Evolutionary conservation across 768 basidiomycete species (phyloP).

Genomic region (Floccularia luteovirens): DNA sequence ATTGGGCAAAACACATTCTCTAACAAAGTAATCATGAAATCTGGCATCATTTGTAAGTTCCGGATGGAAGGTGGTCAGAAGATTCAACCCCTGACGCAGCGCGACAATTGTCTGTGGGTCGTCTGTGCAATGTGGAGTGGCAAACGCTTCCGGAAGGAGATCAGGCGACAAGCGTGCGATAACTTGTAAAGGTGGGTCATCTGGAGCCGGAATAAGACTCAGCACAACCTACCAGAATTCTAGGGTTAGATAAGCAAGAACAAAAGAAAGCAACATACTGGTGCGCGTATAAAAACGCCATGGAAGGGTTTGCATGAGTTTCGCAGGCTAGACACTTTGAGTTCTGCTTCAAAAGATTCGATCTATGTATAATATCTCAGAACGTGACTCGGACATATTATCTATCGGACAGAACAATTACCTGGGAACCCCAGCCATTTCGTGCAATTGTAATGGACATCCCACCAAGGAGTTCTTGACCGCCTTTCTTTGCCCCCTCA

Average conservation of each 20-base stretch:
- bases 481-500: slow-evolving; percentile 75
- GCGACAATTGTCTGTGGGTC: slow-evolving; percentile 75
- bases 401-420: slow-evolving; percentile 22
- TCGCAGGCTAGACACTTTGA: slow-evolving; percentile 57
- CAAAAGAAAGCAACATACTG: slow-evolving; percentile 36
- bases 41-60: slow-evolving; percentile 83
- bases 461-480: slow-evolving; percentile 80
- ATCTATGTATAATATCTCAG: slow-evolving; percentile 36
- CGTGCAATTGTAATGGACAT: slow-evolving; percentile 74
- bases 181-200: slow-evolving; percentile 56
- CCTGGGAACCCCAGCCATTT: slow-evolving; percentile 95
- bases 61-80: slow-evolving; percentile 92
- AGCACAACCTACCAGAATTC: slow-evolving; percentile 49
- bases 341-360: slow-evolving; percentile 83
- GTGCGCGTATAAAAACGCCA: slow-evolving; percentile 92
- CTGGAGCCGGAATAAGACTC: slow-evolving; percentile 32
- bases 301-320: slow-evolving; percentile 58
- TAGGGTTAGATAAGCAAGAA: slow-evolving; percentile 1
- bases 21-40: slow-evolving; percentile 89
- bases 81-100: slow-evolving; percentile 72
- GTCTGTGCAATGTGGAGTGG: slow-evolving; percentile 34
- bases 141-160: slow-evolving; percentile 30
- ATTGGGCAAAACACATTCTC: slow-evolving; percentile 52
- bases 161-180: slow-evolving; percentile 61
- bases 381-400: not conserved